phyloP scores from a whole-genome alignment of 306 rosid species.

The Herpetospermum pedunculosum region DNA sequence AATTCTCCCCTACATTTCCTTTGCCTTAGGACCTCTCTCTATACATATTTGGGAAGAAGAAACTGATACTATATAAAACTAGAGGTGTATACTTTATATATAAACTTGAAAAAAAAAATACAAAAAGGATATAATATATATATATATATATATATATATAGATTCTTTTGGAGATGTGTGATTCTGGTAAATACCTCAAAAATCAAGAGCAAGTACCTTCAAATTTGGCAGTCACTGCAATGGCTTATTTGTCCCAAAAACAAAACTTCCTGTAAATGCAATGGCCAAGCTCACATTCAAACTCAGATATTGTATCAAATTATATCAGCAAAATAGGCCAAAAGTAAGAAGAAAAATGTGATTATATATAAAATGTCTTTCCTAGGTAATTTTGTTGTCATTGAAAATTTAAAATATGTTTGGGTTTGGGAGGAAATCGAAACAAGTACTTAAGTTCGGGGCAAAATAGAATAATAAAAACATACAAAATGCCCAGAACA shows the following conservation, averaged over 20 bases:
- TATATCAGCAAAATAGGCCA: background rate
- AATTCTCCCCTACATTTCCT: too few species aligned
- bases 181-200: background rate
- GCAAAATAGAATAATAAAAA: too few species aligned
- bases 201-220: background rate
- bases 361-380: background rate
- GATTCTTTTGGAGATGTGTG: background rate
- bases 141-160: background rate
- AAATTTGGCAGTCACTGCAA: constrained; percentile 5
- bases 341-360: background rate
- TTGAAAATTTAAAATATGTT: background rate
- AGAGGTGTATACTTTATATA: background rate
- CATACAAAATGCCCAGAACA: background rate
- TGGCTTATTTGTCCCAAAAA: constrained; percentile 36
- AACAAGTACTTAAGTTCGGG: background rate
- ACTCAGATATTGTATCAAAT: background rate
- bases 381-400: background rate
- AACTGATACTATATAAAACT: background rate
- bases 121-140: background rate
- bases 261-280: constrained; percentile 44
- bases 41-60: background rate
- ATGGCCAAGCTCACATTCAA: background rate
- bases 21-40: background rate
- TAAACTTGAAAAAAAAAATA: background rate
- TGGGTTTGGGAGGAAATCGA: background rate